Percentiles rank a stretch among this genome's conserved stretches.
Conservation (phyloP, 768 basidiomycete genomes). For the Suillus subaureus region DNA sequence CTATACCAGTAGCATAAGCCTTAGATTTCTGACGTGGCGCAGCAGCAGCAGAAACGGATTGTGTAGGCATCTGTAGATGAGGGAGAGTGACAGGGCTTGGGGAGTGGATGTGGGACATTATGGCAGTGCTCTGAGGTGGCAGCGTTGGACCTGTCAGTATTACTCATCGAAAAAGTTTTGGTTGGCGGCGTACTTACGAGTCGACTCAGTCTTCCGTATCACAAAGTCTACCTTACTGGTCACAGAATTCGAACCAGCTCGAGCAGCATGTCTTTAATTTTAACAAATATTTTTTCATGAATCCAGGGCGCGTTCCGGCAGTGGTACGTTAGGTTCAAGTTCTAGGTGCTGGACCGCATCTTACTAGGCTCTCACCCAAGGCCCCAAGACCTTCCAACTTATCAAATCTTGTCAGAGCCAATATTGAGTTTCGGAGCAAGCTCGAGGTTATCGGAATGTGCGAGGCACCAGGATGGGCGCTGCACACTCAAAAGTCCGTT, state of each 20-base stretch:
- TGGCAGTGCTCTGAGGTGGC: constrained; percentile 41
- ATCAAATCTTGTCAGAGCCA: neutral
- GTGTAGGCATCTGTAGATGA: constrained; percentile 38
- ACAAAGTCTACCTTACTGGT: constrained; percentile 11
- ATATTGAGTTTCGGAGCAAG: neutral
- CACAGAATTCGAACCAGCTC: constrained; percentile 2
- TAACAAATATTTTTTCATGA: neutral
- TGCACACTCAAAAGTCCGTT: neutral
- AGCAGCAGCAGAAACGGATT: constrained; percentile 29
- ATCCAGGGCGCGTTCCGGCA: neutral
- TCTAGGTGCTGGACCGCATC: neutral
- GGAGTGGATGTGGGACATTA: constrained; percentile 70
- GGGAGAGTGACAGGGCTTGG: constrained; percentile 51
- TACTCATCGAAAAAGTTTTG: constrained; percentile 25
- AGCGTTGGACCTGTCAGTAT: constrained; percentile 27
- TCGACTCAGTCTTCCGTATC: constrained; percentile 24
- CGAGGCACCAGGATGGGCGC: constrained; percentile 1
- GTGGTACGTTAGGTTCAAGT: neutral
- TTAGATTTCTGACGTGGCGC: constrained; percentile 51
- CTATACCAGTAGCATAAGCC: constrained; percentile 58
- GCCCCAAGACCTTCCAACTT: neutral
- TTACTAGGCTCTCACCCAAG: neutral
- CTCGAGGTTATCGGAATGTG: neutral
- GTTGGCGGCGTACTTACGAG: constrained; percentile 26
- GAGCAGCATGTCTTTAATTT: constrained; percentile 4